These are phyloP conservation scores for Cyamopsis tetragonoloba DNA, from an alignment of 306 rosid species.

Conservation along the genomic window DNA sequence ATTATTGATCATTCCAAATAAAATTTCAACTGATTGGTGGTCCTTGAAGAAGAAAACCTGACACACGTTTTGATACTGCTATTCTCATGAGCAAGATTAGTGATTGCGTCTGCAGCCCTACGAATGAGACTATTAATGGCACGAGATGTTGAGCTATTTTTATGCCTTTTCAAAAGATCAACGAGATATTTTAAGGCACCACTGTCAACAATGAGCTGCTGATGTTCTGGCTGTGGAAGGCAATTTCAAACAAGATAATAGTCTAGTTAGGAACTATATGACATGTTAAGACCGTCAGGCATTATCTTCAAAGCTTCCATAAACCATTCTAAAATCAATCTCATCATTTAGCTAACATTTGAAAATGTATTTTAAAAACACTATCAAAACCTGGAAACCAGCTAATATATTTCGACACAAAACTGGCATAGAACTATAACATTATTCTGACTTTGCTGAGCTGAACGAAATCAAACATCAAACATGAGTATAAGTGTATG, in stretches of 20 bases:
- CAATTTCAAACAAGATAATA: conserved; percentile 14
- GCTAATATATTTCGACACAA: not conserved
- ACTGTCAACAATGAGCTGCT: conserved; percentile 73
- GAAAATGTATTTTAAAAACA: not conserved
- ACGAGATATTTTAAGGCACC: conserved; percentile 80
- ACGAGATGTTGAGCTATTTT: conserved; percentile 42
- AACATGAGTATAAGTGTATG: conserved; percentile 1
- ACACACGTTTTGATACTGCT: conserved; percentile 80
- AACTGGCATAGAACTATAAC: not conserved
- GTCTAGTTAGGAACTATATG: conserved; percentile 35
- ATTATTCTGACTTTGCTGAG: not conserved
- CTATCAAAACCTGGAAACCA: not conserved
- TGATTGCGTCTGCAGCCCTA: conserved; percentile 87
- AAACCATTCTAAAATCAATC: not conserved
- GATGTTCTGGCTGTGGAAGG: conserved; percentile 85
- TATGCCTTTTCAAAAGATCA: conserved; percentile 66
- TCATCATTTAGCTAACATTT: not conserved
- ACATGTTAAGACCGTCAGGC: conserved; percentile 6
- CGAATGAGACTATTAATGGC: conserved; percentile 83
- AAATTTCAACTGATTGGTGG: not conserved
- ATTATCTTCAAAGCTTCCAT: not conserved
- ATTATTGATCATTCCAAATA: not conserved
- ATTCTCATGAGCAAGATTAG: conserved; percentile 92
- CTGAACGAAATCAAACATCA: conserved; percentile 7
- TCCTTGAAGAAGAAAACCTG: conserved; percentile 48